phyloP scores from a whole-genome alignment of 257 asterid genomes.

The Paulownia fortunei region DNA sequence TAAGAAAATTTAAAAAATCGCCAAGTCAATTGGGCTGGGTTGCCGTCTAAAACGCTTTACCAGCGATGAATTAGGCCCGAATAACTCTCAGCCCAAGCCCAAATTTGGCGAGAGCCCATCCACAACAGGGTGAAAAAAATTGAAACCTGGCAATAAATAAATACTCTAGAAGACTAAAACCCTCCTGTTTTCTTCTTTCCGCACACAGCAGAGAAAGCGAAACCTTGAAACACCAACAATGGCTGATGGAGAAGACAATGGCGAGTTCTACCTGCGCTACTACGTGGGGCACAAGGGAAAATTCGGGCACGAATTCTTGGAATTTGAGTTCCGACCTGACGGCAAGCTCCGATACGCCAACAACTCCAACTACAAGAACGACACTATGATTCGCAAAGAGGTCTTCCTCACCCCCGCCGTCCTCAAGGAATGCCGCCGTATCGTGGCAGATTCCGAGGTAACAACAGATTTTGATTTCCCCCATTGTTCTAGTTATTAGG shows the following conservation, averaged over 20 bases:
- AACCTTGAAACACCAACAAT: constrained; percentile 38
- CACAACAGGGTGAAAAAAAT: background rate
- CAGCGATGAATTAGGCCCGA: background rate
- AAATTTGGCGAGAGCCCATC: background rate
- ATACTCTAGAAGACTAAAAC: background rate
- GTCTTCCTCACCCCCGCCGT: constrained; percentile 86
- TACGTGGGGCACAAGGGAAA: constrained; percentile 97
- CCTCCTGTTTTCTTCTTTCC: background rate
- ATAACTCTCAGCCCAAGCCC: constrained; percentile 7
- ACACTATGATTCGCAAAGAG: constrained; percentile 98
- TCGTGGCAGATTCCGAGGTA: constrained; percentile 86
- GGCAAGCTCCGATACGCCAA: constrained; percentile 97
- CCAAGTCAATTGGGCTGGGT: background rate
- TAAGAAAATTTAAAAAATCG: background rate
- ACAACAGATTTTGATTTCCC: background rate
- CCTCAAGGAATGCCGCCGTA: constrained; percentile 96
- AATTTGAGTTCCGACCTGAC: constrained; percentile 93
- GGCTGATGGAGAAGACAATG: constrained; percentile 60
- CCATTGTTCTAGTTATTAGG: constrained; percentile 23
- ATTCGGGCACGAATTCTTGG: constrained; percentile 93
- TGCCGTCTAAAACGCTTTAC: no score
- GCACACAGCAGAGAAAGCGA: background rate
- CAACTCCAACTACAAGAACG: constrained; percentile 97
- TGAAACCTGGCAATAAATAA: background rate
- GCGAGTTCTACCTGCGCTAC: constrained; percentile 89